Percentiles rank a stretch among this genome's conserved stretches.
Evolutionary conservation across 2,329 filamentous ascomycete genomes (phyloP).

Genomic region (Pseudogymnoascus sp.): DNA sequence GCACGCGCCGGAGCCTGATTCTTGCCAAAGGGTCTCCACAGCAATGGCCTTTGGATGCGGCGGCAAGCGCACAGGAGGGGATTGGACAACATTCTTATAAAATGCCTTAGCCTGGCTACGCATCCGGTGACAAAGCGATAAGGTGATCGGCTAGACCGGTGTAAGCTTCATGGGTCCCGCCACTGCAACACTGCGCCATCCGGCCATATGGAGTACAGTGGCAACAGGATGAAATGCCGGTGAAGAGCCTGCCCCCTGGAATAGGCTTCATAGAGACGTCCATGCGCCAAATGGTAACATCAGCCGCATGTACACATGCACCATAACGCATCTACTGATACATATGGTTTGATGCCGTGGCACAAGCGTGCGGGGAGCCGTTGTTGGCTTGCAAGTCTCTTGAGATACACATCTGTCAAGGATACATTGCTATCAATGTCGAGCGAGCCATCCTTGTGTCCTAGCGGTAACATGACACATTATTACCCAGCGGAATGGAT

Average conservation of each 20-base stretch:
- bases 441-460: neutral
- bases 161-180: neutral
- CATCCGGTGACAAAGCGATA: conserved; percentile 1
- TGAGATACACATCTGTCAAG: neutral
- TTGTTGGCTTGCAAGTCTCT: neutral
- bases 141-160: neutral
- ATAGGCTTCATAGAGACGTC: neutral
- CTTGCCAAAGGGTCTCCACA: neutral
- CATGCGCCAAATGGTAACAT: neutral
- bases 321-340: neutral
- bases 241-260: neutral
- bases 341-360: neutral
- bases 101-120: neutral
- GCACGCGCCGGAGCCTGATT: neutral
- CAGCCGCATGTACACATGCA: neutral
- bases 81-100: neutral
- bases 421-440: neutral
- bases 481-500: neutral
- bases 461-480: neutral
- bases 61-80: neutral
- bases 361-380: neutral
- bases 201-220: neutral
- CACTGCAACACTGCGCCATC: neutral
- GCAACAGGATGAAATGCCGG: neutral
- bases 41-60: neutral